Evolutionary conservation across 2,329 filamentous ascomycete species (phyloP), one percentile per base, ranked within the genome.

Genomic region (Grosmannia huntii): DNA sequence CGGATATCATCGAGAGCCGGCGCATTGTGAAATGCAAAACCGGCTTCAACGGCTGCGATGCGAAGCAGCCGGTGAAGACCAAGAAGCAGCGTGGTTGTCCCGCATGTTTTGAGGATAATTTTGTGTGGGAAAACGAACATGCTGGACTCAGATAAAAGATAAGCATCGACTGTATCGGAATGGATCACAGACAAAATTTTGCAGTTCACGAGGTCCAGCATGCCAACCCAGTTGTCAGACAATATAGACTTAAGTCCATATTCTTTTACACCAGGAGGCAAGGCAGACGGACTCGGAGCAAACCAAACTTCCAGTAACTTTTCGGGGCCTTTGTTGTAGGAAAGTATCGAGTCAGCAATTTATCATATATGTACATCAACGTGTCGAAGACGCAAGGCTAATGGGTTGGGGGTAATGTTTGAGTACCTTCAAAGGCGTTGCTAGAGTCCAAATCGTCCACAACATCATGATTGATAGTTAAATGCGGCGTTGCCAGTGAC

Each of bases 61-160:
- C 95, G 90, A 57, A 99, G 79, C 71, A 99, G 86, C 65, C 90
- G 89, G 64, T 90, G 89, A 52, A 99, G 80, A 23, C 94, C 94
- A 53, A 88, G 86, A 7, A 99, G 82, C 57, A 99, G 77, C 3
- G 94, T 99, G 16, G 94, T 99, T 27, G 94, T 99, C 61, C 94
- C 94, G 68, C 94, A 99, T 9, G 94, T 99, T 82, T 99, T 99
- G 65, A 99, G 78, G 61, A 99, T 96, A 63, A 99, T 82, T 79
- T 99, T 99, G 82, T 99, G 94, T n/a, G 91, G 90, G 73, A 96
- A 99, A 66, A 99, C 90, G 70, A 99, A 99, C 91, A 99, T 96
- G 87, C 94, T 97, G 48, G 94, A 97, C 75, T 99, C 94, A 62
- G 94, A 99, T 58, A 99, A 80, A 7, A 99, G 83, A 70, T 99